Conservation (phyloP, 352 stramenopile species). For the Aphanomyces stellatus region DNA sequence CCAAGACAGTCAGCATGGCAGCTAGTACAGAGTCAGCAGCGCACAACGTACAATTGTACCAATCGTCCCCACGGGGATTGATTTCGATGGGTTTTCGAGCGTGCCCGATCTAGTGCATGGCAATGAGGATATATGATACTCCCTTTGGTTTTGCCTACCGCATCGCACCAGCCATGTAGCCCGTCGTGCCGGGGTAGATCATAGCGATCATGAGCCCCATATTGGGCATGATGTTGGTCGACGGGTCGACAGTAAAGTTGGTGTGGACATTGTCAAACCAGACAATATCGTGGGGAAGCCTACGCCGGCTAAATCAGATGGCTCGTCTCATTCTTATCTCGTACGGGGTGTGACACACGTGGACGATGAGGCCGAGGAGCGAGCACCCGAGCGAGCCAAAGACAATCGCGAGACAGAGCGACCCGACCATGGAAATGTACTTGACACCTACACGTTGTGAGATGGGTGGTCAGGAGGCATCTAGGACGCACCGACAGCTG, state of each 20-base stretch:
- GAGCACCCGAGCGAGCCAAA: conserved; percentile 14
- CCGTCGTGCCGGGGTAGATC: conserved; percentile 68
- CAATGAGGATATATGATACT: no score
- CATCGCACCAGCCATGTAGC: conserved; percentile 65
- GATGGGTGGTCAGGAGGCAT: neutral
- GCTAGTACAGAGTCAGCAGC: no score
- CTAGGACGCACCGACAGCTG: conserved; percentile 1
- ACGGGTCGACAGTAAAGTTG: conserved; percentile 44
- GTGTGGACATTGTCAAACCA: conserved; percentile 42
- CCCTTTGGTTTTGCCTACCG: conserved; percentile 17
- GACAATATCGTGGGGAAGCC: neutral
- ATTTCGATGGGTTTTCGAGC: conserved; percentile 39
- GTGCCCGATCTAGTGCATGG: conserved; percentile 22
- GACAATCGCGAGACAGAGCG: conserved; percentile 5
- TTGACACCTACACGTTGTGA: conserved; percentile 9
- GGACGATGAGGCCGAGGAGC: conserved; percentile 19
- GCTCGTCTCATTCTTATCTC: no score
- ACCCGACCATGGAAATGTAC: conserved; percentile 18
- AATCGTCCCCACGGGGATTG: conserved; percentile 56
- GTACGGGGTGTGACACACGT: neutral
- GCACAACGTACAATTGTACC: neutral
- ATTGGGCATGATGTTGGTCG: conserved; percentile 39
- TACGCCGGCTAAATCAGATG: neutral
- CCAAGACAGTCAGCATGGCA: conserved; percentile 41
- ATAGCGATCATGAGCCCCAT: conserved; percentile 54